Conservation (phyloP, 306 rosid species). For the Trifolium repens region DNA sequence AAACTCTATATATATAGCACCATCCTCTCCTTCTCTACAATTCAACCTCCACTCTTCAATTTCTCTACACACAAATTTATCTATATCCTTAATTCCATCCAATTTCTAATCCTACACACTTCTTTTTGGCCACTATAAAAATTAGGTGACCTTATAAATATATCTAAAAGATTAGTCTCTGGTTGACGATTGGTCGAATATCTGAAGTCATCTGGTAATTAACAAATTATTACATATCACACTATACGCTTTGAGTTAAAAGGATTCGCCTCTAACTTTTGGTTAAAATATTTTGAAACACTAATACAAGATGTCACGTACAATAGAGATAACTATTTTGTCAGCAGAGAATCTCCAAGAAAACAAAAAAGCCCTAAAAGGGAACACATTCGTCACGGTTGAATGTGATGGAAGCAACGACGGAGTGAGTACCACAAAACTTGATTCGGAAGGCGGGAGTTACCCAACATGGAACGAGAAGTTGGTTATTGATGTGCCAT, state of each 20-base stretch:
- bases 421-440: slow-evolving; percentile 27
- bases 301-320: slow-evolving; percentile 22
- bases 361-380: slow-evolving; percentile 46
- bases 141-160: not conserved
- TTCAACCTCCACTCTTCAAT: no score
- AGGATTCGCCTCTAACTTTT: not conserved
- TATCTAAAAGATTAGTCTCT: not conserved
- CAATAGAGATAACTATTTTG: slow-evolving; percentile 61
- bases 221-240: not conserved
- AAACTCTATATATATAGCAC: not conserved
- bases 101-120: not conserved
- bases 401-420: slow-evolving; percentile 37
- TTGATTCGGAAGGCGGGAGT: slow-evolving; percentile 54
- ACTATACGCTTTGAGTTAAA: not conserved
- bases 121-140: not conserved
- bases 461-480: slow-evolving; percentile 68
- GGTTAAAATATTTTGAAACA: not conserved
- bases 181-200: not conserved
- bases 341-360: slow-evolving; percentile 58
- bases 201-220: not conserved
- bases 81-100: not conserved
- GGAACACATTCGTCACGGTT: slow-evolving; percentile 55
- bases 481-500: slow-evolving; percentile 55
- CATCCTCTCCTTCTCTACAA: not conserved
- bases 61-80: not conserved